phyloP scores from a whole-genome alignment of 495 filamentous ascomycete genomes.

The Cercophora newfieldiana region DNA sequence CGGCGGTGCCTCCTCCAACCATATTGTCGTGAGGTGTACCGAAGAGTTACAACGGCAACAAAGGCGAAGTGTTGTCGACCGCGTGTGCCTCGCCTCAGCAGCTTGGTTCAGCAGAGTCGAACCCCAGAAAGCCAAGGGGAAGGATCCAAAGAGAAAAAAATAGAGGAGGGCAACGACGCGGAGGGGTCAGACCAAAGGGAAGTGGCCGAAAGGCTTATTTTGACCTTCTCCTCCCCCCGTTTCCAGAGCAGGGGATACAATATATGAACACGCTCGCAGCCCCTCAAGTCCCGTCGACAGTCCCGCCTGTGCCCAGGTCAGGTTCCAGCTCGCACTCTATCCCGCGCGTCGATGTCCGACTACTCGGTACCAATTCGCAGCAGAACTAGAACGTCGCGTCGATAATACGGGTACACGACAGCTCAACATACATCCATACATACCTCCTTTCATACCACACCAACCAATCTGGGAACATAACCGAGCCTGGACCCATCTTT shows the following conservation, averaged over 20 bases:
- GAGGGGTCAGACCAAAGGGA: neutral
- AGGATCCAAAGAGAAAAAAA: neutral
- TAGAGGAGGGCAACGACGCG: neutral
- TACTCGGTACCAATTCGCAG: neutral
- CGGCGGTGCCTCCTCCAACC: slow-evolving; percentile 22
- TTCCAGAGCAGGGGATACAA: neutral
- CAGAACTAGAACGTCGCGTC: neutral
- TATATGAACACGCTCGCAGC: too few relatives aligned
- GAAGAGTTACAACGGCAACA: neutral
- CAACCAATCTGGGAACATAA: slow-evolving; percentile 4
- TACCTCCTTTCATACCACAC: too few relatives aligned
- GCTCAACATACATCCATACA: too few relatives aligned
- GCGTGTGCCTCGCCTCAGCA: too few relatives aligned
- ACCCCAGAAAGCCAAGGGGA: neutral
- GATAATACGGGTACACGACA: neutral
- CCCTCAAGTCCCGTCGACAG: neutral
- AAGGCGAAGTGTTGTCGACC: too few relatives aligned
- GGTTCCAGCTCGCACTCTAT: neutral
- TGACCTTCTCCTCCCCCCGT: neutral
- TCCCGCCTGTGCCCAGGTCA: neutral
- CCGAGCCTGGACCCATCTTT: slow-evolving; percentile 2
- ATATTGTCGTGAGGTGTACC: neutral
- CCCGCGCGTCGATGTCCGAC: neutral
- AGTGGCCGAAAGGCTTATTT: neutral
- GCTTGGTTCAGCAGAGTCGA: too few relatives aligned